Evolutionary conservation across 768 basidiomycete genomes (phyloP), one percentile per base, ranked within the genome.

Genomic region (Solioccasus polychromus): DNA sequence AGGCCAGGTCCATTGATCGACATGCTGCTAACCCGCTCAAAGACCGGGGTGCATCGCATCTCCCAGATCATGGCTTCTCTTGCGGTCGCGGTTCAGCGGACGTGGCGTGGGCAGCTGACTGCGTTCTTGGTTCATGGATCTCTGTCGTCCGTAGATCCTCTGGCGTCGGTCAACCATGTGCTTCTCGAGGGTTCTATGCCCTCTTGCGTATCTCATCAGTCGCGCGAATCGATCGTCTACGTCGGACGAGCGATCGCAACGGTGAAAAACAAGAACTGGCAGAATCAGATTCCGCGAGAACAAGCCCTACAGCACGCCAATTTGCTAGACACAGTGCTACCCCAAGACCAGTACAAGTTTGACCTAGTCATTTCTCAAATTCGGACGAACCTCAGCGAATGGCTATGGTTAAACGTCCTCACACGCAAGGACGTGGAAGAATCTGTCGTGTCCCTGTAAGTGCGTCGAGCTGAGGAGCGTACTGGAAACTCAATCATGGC

Each of bases 331-430:
- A 70, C 70, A 8, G 82, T 88, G 4, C 72, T 89, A 8, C 84
- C 86, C 0, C 79, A 88, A 56, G 85, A 92, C 53, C 80, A 79
- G 49, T 83, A 88, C 50, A 76, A 72, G 14, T 90, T 96, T 57
- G 89, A 90, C 60, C 68, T 74, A 25, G 78, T 83, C 47, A 79
- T 96, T 28, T 69, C 78, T 15, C 79, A 84, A 48, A 88, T 93
- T 29, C 72, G 92, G 47, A 84, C 77, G 1, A 83, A 85, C 46
- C 79, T 94, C 40, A 88, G 91, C 60, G 93, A 96, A 72, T 96
- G 92, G 92, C 71, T 96, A 2, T 96, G 92, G 93, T 65, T 82
- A 19, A 91, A 93, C 58, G 85, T 95, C 29, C 71, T 96, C 41
- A 94, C 91, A 2, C 76, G 77, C 57, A 78, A 80, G 54, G 90